Conservation (phyloP, 106 monocot genomes). For the Dioscorea zingiberensis region DNA sequence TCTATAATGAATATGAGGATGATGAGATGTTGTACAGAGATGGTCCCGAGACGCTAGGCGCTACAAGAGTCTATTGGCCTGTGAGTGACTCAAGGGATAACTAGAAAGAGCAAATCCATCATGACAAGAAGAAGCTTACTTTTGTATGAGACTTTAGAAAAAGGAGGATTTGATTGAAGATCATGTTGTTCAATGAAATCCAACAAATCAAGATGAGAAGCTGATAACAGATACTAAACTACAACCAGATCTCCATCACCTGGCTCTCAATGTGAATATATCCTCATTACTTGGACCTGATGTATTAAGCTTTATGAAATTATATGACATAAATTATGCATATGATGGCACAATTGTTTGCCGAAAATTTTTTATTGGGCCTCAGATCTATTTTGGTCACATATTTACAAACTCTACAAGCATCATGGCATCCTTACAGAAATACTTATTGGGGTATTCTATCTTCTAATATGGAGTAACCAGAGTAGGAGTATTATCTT, state of each 20-base stretch:
- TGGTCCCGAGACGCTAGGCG: too few species aligned
- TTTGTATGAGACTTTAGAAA: too few species aligned
- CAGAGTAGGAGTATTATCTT: slow-evolving; percentile 92
- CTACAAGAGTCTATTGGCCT: too few species aligned
- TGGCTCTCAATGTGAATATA: slow-evolving; percentile 60
- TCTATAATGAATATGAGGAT: too few species aligned
- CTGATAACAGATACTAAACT: slow-evolving; percentile 43
- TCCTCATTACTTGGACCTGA: slow-evolving; percentile 57
- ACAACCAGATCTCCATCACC: slow-evolving; percentile 18
- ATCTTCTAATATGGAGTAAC: slow-evolving; percentile 71
- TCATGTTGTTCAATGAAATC: too few species aligned
- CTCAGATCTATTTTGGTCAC: slow-evolving; percentile 37
- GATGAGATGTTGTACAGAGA: too few species aligned
- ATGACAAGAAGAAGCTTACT: too few species aligned
- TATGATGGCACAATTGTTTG: slow-evolving; percentile 41
- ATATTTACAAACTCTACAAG: slow-evolving; percentile 50
- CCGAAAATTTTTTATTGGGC: slow-evolving; percentile 70
- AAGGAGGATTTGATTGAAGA: too few species aligned
- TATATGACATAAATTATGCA: slow-evolving; percentile 43
- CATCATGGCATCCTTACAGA: slow-evolving; percentile 82
- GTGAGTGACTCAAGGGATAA: too few species aligned
- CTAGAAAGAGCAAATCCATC: too few species aligned
- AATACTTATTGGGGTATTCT: slow-evolving; percentile 61
- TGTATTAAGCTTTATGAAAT: slow-evolving; percentile 36
- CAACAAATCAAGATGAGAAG: too few species aligned